These are phyloP conservation scores for Capillidium rhysosporum DNA, from an alignment of 371 early-diverging fungal species.

Conservation along the genomic window DNA sequence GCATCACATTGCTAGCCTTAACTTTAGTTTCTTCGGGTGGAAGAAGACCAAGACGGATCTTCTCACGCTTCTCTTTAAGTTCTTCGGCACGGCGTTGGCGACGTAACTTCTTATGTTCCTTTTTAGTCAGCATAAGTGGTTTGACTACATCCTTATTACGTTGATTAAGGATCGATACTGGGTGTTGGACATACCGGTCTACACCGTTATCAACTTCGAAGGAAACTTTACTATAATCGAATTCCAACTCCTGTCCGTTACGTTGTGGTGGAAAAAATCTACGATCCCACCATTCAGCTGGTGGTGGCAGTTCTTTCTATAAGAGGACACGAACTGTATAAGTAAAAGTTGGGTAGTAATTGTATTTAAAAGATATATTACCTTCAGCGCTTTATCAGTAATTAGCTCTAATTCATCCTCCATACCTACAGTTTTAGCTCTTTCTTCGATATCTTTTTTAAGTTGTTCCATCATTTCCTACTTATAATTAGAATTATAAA, in stretches of 20 bases:
- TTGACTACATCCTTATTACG: slow-evolving; percentile 32
- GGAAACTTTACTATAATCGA: slow-evolving; percentile 15
- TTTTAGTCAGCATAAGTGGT: slow-evolving; percentile 70
- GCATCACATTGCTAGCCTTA: slow-evolving; percentile 82
- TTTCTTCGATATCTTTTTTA: slow-evolving; percentile 62
- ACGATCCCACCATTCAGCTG: slow-evolving; percentile 92
- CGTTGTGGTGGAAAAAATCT: background rate
- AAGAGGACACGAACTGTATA: background rate
- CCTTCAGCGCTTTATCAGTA: slow-evolving; percentile 44
- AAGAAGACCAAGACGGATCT: slow-evolving; percentile 80
- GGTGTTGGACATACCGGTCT: slow-evolving; percentile 77
- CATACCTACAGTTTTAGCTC: slow-evolving; percentile 61
- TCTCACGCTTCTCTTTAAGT: slow-evolving; percentile 84
- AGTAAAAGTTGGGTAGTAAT: slow-evolving; percentile 10
- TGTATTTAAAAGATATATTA: slow-evolving; percentile 10
- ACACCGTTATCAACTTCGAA: slow-evolving; percentile 35
- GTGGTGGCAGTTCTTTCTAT: slow-evolving; percentile 51
- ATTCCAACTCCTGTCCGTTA: background rate
- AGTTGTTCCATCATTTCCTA: slow-evolving; percentile 57
- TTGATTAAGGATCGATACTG: slow-evolving; percentile 69
- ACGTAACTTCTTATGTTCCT: slow-evolving; percentile 78
- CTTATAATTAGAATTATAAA: background rate
- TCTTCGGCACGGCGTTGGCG: slow-evolving; percentile 69
- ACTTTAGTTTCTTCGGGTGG: slow-evolving; percentile 87
- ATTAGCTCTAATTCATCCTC: slow-evolving; percentile 59